A percentile compares a stretch with the other conserved stretches of the same genome.
Conservation (phyloP, 352 stramenopile species). For the Phytopythium vexans region DNA sequence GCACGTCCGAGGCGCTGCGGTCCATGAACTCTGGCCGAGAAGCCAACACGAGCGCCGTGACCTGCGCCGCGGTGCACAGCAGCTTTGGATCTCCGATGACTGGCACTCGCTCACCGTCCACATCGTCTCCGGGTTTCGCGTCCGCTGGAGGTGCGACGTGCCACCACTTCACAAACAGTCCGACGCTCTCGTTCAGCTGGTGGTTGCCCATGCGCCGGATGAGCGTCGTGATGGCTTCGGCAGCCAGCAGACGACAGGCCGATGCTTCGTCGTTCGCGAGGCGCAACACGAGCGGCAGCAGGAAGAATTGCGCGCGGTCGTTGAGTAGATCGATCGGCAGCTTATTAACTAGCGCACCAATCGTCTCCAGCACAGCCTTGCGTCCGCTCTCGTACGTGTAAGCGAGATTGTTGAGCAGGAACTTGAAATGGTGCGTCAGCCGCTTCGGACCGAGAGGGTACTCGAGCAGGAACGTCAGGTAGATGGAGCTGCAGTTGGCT, state of each 20-base stretch:
- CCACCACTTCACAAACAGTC: conserved; percentile 90
- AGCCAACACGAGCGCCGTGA: conserved; percentile 70
- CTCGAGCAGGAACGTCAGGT: conserved; percentile 92
- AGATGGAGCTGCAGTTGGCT: conserved; percentile 75
- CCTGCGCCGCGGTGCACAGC: conserved; percentile 63
- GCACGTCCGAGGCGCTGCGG: conserved; percentile 43
- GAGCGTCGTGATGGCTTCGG: conserved; percentile 79
- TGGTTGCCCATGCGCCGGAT: conserved; percentile 89
- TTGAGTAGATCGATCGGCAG: conserved; percentile 92
- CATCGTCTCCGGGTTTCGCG: conserved; percentile 9
- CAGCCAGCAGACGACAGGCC: conserved; percentile 82
- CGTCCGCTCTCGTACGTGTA: conserved; percentile 95
- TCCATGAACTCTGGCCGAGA: conserved; percentile 76
- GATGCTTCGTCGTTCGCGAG: conserved; percentile 94
- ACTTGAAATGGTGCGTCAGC: conserved; percentile 93
- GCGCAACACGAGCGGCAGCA: conserved; percentile 95
- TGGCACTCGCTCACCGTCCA: not conserved
- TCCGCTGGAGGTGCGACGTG: conserved; percentile 15
- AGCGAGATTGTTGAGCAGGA: conserved; percentile 94
- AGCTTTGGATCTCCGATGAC: conserved; percentile 36
- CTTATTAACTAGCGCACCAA: conserved; percentile 89
- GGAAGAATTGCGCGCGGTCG: conserved; percentile 90
- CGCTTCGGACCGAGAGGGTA: conserved; percentile 94
- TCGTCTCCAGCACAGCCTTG: conserved; percentile 86
- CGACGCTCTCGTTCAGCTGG: conserved; percentile 85